Evolutionary conservation across 495 filamentous ascomycete genomes (phyloP).

Genomic region (Hypoxylon trugodes): DNA sequence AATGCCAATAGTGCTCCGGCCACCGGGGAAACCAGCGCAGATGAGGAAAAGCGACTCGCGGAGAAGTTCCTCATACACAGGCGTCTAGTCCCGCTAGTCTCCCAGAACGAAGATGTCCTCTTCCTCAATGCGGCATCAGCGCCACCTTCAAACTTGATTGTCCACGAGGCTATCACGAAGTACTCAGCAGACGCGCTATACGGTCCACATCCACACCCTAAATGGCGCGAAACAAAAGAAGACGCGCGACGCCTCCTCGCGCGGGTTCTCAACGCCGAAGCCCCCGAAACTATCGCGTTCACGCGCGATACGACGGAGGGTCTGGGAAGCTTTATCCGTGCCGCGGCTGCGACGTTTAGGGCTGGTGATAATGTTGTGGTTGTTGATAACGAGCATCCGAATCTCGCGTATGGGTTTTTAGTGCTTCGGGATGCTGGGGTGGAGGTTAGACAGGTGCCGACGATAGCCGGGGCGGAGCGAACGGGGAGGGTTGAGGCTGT

Average conservation of each 20-base stretch:
- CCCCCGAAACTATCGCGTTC: slow-evolving; percentile 25
- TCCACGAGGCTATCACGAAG: slow-evolving; percentile 34
- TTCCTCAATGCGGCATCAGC: slow-evolving; percentile 37
- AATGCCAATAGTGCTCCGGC: background rate
- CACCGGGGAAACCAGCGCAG: background rate
- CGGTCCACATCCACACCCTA: background rate
- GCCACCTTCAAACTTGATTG: slow-evolving; percentile 34
- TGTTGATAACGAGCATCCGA: slow-evolving; percentile 36
- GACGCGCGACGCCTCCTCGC: slow-evolving; percentile 27
- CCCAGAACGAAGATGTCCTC: slow-evolving; percentile 12
- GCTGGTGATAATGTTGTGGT: slow-evolving; percentile 36
- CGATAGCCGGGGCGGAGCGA: slow-evolving; percentile 7
- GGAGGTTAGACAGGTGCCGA: slow-evolving; percentile 30
- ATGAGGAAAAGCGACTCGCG: slow-evolving; percentile 13
- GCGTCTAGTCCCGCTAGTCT: slow-evolving; percentile 23
- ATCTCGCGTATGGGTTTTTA: slow-evolving; percentile 27
- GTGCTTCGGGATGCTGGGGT: slow-evolving; percentile 26
- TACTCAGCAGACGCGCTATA: slow-evolving; percentile 30
- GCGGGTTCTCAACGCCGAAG: slow-evolving; percentile 29
- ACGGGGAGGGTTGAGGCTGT: slow-evolving; percentile 6
- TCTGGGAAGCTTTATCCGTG: slow-evolving; percentile 27
- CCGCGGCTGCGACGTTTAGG: slow-evolving; percentile 11
- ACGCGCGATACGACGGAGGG: slow-evolving; percentile 42
- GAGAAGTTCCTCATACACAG: slow-evolving; percentile 26
- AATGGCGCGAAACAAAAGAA: slow-evolving; percentile 16